Base-by-base conservation (phyloP, 2,329 filamentous ascomycete species). In the Colletotrichum sp. region DNA sequence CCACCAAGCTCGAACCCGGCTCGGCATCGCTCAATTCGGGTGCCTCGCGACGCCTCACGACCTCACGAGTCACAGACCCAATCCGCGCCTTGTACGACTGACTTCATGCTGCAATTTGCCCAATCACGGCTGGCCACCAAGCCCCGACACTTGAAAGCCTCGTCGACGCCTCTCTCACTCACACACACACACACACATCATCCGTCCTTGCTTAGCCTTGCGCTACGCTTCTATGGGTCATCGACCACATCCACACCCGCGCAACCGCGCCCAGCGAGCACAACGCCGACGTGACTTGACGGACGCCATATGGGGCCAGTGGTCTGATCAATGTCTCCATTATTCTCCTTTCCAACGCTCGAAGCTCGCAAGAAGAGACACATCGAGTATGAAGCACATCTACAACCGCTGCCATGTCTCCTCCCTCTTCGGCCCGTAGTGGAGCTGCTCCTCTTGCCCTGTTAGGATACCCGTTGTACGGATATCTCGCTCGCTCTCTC, bases 1-100 rank as follows among this genome's bases (percentile, higher is more conserved):
- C 32, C 44, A 64, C 44, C 39, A 68, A 62, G 36, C 73, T 65
- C 70, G 64, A 73, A 69, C 64, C 44, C 70, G 70, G 39, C 64
- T 69, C 59, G 64, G 70, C 57, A 28, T 76, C 63, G 28, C 72
- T 72, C 70, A 12, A 65, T 69, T 68, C 26, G 63, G 63, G 64
- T 72, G 49, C 64, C 55, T 75, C 44, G 28, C 34, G 49, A 59
- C 49, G 39, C 67, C 60, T 63, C 66, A 30, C 30, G 57, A 55
- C 39, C 32, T 62, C n/a, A 57, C 72, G 60, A 62, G 52, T 52
- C 60, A 60, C 62, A 36, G 32, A 63, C 39, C 57, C 71, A 63
- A 32, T 44, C 39, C 30, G 57, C 18, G 21, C 36, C 30, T 15
- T 49, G 32, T 26, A 26, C 24, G 55, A 60, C 30, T 72, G 57